Evolutionary conservation across 306 rosid genomes (phyloP).

Genomic region (Alnus rubra): DNA sequence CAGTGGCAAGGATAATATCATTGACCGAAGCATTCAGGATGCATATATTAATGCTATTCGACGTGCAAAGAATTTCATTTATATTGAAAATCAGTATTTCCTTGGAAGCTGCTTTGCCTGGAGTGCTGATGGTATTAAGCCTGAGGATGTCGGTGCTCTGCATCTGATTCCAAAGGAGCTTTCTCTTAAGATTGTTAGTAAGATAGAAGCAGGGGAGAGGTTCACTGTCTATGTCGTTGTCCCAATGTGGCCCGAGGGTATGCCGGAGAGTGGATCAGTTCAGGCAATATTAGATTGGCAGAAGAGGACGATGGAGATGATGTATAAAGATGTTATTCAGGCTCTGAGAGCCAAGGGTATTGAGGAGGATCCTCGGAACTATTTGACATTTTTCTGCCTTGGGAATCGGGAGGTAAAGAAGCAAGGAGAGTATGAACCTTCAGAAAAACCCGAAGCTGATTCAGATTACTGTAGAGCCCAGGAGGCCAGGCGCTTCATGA

Average conservation of each 20-base stretch:
- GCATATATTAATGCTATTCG: conserved; percentile 72
- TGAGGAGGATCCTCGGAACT: conserved; percentile 68
- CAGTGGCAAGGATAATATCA: conserved; percentile 73
- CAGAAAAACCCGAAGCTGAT: conserved; percentile 56
- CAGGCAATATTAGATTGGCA: conserved; percentile 86
- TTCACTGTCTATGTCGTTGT: conserved; percentile 63
- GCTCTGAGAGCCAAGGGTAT: conserved; percentile 60
- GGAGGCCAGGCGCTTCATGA: conserved; percentile 69
- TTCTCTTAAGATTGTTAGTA: conserved; percentile 65
- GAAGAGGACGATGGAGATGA: conserved; percentile 73
- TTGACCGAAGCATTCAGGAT: conserved; percentile 76
- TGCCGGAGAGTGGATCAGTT: conserved; percentile 73
- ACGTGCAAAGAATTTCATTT: conserved; percentile 69
- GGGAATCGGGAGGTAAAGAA: conserved; percentile 73
- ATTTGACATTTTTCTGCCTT: conserved; percentile 81
- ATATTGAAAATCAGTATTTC: conserved; percentile 76
- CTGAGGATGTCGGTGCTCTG: conserved; percentile 62
- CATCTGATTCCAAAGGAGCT: conserved; percentile 75
- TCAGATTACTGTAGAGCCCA: conserved; percentile 65
- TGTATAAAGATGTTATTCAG: conserved; percentile 59
- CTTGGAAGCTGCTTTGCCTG: conserved; percentile 69
- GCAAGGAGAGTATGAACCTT: conserved; percentile 62
- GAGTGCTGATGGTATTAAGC: conserved; percentile 55
- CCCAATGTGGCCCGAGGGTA: conserved; percentile 84
- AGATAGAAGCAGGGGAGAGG: conserved; percentile 76